Conservation (phyloP, 2,329 filamentous ascomycete species). For the Tolypocladium tundrense region DNA sequence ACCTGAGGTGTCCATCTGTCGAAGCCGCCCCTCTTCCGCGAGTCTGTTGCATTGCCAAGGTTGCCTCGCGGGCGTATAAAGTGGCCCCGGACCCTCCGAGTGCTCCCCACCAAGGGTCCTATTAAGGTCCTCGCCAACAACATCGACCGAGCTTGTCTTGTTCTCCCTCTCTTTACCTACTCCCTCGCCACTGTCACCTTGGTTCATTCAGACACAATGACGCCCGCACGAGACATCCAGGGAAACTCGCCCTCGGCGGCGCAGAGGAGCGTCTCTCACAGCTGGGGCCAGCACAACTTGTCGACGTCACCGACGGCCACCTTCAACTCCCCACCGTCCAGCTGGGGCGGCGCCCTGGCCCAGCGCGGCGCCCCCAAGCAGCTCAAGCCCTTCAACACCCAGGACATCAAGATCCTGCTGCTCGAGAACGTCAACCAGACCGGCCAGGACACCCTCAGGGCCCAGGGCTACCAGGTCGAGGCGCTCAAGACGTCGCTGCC, state of each 20-base stretch:
- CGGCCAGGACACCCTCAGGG: conserved; percentile 69
- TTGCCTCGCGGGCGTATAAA: neutral
- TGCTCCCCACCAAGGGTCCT: neutral
- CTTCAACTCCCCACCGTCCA: conserved; percentile 64
- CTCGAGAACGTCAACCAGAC: conserved; percentile 94
- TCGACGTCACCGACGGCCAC: conserved; percentile 66
- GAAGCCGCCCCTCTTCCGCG: neutral
- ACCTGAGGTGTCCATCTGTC: neutral
- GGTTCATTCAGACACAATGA: conserved; percentile 19
- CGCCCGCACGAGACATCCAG: conserved; percentile 36
- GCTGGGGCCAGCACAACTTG: conserved; percentile 42
- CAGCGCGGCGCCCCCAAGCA: conserved; percentile 49
- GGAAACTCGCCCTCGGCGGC: conserved; percentile 19
- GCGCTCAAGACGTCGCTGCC: conserved; percentile 78
- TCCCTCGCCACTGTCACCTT: neutral
- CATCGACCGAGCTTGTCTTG: neutral
- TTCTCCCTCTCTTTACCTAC: neutral
- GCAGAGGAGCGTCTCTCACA: conserved; percentile 40
- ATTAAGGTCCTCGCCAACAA: neutral
- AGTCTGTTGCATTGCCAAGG: neutral
- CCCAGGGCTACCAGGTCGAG: conserved; percentile 95
- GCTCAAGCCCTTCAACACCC: conserved; percentile 88
- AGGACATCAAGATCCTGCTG: conserved; percentile 92
- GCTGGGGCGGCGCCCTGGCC: conserved; percentile 38
- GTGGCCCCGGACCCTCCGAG: neutral